Evolutionary conservation across 1,284 basidiomycete genomes (phyloP).

Genomic region (Ceratobasidium sp.): DNA sequence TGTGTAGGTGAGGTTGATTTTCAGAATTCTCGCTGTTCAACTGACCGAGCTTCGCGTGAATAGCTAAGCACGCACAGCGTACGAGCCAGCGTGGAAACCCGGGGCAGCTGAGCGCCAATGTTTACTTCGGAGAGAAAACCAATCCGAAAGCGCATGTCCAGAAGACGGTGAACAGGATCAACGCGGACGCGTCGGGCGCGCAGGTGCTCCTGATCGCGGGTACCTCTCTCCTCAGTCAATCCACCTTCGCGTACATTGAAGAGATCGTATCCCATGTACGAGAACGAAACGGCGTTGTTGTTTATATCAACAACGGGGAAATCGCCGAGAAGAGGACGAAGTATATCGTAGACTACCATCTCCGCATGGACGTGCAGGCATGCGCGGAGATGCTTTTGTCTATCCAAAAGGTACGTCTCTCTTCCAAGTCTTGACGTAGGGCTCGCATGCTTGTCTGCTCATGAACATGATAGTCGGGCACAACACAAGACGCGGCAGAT

Average conservation of each 20-base stretch:
- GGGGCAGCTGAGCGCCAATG: too few species aligned
- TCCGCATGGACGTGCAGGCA: conserved; percentile 1
- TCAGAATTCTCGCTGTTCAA: background rate
- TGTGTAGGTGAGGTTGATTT: background rate
- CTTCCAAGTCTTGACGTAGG: too few species aligned
- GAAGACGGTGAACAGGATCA: too few species aligned
- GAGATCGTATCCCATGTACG: background rate
- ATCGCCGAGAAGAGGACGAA: background rate
- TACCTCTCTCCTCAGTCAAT: background rate
- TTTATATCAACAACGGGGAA: background rate
- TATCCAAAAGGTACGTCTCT: too few species aligned
- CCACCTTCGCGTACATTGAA: background rate
- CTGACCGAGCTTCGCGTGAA: background rate
- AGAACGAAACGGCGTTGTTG: background rate
- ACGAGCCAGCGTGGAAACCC: background rate
- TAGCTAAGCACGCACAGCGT: background rate
- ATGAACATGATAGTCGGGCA: too few species aligned
- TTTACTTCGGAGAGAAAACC: too few species aligned
- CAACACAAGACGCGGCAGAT: too few species aligned
- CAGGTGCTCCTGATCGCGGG: background rate
- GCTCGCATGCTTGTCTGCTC: too few species aligned
- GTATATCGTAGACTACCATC: conserved; percentile 7
- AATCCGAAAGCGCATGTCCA: too few species aligned
- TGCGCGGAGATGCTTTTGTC: too few species aligned
- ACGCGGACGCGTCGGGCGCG: too few species aligned